Base-by-base conservation (phyloP, 139 green algal species). In the Yamagishiella unicocca region DNA sequence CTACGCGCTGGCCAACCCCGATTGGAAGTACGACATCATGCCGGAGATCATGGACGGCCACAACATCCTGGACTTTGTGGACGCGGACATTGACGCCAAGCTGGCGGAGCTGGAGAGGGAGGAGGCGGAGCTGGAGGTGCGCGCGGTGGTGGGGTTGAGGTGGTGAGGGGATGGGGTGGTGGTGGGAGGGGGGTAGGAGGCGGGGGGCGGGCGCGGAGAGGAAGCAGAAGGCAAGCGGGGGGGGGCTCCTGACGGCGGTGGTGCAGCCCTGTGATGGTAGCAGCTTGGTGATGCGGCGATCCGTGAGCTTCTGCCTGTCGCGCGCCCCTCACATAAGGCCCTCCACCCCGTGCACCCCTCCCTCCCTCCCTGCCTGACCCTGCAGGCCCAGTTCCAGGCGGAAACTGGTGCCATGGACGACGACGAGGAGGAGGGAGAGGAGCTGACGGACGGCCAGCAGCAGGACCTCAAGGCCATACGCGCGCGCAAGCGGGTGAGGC, bases 1-100 rank as follows among this genome's bases (percentile, higher is more conserved):
- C 50, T 99, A 98, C 90, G 68, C 96, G 46, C 93, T 99, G 61
- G 92, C 94, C 64, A 84, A 98, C 75, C 87, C 93, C 2, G 85
- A 77, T 4, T 99, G 97, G 97, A 97, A 96, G 92, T 95, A 98
- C 77, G 98, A 99, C 95, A 97, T 99, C 90, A 96, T 99, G 92
- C 98, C 98, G 0, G 98, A 99, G 94, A 97, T 99, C 83, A 87
- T 97, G 58, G 94, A 99, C 85, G 98, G 98, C 19, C 95, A 99
- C 90, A 99, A 99, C 92, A 89, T 99, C 37, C 90, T 94, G 10
- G 98, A 99, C 92, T 99, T 98, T 83, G 93, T 99, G 55, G 98
- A 99, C 89, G 91, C 98, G 35, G 98, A 99, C 89, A 99, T 99
- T 82, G 96, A 99, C 53, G 95, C 93, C 24, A 93, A 94, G 81